Evolutionary conservation across 1,284 basidiomycete species (phyloP).

Genomic region (Cutaneotrichosporon sp.): DNA sequence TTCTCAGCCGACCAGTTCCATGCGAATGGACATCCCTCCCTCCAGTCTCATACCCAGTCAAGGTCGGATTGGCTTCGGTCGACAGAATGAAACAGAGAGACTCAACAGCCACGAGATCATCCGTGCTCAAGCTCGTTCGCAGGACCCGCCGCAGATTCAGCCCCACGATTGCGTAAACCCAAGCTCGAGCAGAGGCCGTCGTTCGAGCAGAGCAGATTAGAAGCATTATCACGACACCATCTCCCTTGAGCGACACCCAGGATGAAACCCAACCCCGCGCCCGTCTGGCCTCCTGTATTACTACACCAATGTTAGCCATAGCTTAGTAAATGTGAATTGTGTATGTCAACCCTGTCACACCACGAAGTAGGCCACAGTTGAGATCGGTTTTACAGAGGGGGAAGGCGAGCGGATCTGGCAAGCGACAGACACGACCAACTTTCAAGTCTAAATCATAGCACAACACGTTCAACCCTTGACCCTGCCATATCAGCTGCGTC

Average conservation of each 20-base stretch:
- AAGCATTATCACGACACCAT: not conserved
- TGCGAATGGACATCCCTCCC: not conserved
- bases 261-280: not conserved
- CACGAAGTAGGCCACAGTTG: conserved; percentile 6
- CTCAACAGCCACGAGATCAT: not conserved
- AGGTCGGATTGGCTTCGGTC: not conserved
- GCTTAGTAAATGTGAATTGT: not conserved
- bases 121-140: not conserved
- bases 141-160: not conserved
- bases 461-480: conserved; percentile 18
- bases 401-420: not conserved
- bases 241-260: not conserved
- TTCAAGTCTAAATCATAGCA: conserved; percentile 10
- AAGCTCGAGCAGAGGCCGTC: not conserved
- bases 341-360: not conserved
- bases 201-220: not conserved
- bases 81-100: not conserved
- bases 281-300: not conserved
- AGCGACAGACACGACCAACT: not conserved
- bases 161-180: not conserved
- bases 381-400: conserved; percentile 5
- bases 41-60: not conserved
- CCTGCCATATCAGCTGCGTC: conserved; percentile 1
- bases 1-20: not conserved
- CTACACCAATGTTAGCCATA: not conserved